These are phyloP conservation scores for Exophiala alcalophila DNA, from an alignment of 2,329 filamentous ascomycete species.

Conservation along the genomic window DNA sequence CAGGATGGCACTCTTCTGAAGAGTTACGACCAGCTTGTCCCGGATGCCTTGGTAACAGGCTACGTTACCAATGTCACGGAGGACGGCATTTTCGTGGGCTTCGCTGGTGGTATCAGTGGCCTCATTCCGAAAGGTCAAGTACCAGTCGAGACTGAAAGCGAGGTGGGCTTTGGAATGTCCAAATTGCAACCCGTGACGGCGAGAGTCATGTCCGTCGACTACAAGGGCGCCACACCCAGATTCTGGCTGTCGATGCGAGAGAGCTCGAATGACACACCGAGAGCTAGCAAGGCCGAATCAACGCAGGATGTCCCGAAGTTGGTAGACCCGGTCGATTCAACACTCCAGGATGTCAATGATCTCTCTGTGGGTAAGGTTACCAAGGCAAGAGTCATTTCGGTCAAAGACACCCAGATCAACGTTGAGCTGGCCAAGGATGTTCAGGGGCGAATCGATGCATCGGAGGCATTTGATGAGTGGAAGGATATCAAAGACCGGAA, in stretches of 20 bases:
- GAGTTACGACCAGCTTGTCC: constrained; percentile 67
- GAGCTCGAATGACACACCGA: too few species aligned
- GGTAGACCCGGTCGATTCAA: constrained; percentile 63
- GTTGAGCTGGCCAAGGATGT: constrained; percentile 83
- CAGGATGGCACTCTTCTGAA: constrained; percentile 70
- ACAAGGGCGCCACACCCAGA: constrained; percentile 56
- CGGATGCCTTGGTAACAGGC: constrained; percentile 67
- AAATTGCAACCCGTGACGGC: constrained; percentile 72
- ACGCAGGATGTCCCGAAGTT: constrained; percentile 39
- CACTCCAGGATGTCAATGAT: constrained; percentile 65
- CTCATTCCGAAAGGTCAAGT: constrained; percentile 78
- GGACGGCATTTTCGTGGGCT: constrained; percentile 84
- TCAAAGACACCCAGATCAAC: constrained; percentile 91
- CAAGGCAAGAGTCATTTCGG: constrained; percentile 74
- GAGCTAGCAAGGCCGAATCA: constrained; percentile 32
- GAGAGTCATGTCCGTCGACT: constrained; percentile 70
- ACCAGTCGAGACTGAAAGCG: constrained; percentile 62
- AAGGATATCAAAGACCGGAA: constrained; percentile 82
- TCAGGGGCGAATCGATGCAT: constrained; percentile 89
- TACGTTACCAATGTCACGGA: constrained; percentile 82
- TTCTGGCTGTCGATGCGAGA: constrained; percentile 63
- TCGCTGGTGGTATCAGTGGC: constrained; percentile 72
- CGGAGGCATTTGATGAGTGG: constrained; percentile 84
- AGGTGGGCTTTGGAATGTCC: constrained; percentile 74
- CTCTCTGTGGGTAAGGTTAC: constrained; percentile 69